Evolutionary conservation across 495 filamentous ascomycete species (phyloP).

Genomic region (Aspergillus wentii): DNA sequence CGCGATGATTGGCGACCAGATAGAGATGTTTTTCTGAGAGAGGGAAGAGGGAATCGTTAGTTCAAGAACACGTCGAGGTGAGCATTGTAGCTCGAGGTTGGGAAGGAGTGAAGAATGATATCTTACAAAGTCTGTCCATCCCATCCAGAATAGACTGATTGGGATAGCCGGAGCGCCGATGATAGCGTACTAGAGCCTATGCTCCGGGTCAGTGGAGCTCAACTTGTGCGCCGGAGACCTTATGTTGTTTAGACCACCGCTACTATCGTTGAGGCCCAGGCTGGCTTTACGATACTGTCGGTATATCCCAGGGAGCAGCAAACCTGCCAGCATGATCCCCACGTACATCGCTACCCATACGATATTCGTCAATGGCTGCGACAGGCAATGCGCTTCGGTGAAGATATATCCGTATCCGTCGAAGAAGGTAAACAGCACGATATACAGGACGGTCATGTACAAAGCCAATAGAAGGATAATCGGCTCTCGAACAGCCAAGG

Average conservation of each 20-base stretch:
- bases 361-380: conserved; percentile 42
- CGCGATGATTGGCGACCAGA: conserved; percentile 46
- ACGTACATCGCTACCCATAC: conserved; percentile 50
- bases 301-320: conserved; percentile 46
- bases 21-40: conserved; percentile 34
- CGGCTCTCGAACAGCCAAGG: conserved; percentile 26
- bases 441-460: conserved; percentile 56
- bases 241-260: no score
- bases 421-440: conserved; percentile 58
- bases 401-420: conserved; percentile 59
- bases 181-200: conserved; percentile 53
- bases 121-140: conserved; percentile 46
- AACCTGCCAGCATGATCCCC: conserved; percentile 40
- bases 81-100: not conserved
- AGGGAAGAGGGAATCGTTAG: not conserved
- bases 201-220: conserved; percentile 41
- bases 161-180: conserved; percentile 50
- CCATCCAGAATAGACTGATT: conserved; percentile 58
- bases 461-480: conserved; percentile 45
- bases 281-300: conserved; percentile 13
- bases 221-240: not conserved
- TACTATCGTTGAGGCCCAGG: no score
- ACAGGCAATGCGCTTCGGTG: conserved; percentile 45
- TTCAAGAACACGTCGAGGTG: not conserved
- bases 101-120: not conserved